Conservation (phyloP, 495 filamentous ascomycete genomes). For the Penicillium bialowiezense region DNA sequence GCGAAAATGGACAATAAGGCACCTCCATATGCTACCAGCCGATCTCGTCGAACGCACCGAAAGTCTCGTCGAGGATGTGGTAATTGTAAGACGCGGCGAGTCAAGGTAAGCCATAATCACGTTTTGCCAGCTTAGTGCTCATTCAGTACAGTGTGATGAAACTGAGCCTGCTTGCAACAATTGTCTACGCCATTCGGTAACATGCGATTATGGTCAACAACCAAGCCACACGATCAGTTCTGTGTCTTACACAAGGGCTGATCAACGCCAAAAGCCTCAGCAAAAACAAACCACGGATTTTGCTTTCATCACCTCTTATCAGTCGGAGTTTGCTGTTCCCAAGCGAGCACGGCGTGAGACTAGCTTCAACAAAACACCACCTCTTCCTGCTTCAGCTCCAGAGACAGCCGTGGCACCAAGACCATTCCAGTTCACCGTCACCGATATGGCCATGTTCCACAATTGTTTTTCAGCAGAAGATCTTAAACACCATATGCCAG, state of each 20-base stretch:
- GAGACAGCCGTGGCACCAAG: neutral
- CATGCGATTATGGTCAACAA: conserved; percentile 6
- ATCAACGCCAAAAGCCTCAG: no score
- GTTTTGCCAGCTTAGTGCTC: no score
- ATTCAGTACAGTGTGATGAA: conserved; percentile 15
- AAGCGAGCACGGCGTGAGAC: no score
- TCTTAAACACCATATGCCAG: neutral
- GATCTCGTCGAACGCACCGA: conserved; percentile 9
- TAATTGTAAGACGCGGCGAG: conserved; percentile 11
- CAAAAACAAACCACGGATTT: no score
- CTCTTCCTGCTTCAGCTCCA: neutral
- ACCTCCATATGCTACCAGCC: neutral
- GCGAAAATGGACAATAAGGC: neutral
- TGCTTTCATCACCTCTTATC: no score
- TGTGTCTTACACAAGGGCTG: no score
- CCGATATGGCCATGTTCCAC: conserved; percentile 15
- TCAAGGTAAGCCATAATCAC: conserved; percentile 9
- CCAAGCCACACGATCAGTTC: no score
- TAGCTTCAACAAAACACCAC: no score
- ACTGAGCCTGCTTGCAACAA: conserved; percentile 7
- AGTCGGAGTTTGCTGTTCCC: no score
- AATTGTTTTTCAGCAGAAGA: conserved; percentile 8
- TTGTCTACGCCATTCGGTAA: conserved; percentile 11
- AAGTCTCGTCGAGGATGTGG: conserved; percentile 13
- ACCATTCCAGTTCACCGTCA: conserved; percentile 11